These are phyloP conservation scores for Cladorrhinum sp. DNA, from an alignment of 2,329 filamentous ascomycete species.

Conservation along the genomic window DNA sequence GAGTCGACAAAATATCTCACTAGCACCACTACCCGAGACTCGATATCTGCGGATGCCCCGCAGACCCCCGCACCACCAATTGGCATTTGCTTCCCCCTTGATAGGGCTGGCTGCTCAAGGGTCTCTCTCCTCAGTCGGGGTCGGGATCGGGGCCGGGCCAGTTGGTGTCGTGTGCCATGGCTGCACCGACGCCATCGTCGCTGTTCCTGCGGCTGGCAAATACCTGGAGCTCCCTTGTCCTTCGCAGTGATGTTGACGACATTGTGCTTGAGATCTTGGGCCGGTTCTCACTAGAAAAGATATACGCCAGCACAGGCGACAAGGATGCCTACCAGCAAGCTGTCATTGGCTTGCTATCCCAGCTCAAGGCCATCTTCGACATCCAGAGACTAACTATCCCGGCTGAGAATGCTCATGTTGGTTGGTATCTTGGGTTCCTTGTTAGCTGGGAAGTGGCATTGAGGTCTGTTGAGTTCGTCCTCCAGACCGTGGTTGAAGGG, in stretches of 20 bases:
- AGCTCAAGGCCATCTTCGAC: conserved; percentile 39
- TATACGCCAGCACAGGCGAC: conserved; percentile 36
- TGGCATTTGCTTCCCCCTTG: not conserved
- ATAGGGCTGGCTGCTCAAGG: not conserved
- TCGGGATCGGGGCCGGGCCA: not conserved
- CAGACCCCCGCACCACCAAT: not conserved
- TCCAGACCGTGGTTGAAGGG: conserved; percentile 37
- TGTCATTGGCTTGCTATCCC: conserved; percentile 35
- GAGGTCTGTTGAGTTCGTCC: conserved; percentile 37
- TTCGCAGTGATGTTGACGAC: conserved; percentile 41
- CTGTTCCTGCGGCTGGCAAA: conserved; percentile 37
- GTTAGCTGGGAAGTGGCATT: conserved; percentile 41
- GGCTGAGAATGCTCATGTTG: conserved; percentile 33
- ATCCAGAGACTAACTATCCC: conserved; percentile 41
- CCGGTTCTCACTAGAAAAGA: conserved; percentile 41
- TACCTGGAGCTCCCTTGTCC: conserved; percentile 36
- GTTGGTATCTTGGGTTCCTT: conserved; percentile 38
- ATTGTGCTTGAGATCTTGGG: conserved; percentile 41
- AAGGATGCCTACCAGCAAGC: conserved; percentile 35
- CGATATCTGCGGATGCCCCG: not conserved
- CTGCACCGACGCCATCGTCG: conserved; percentile 33
- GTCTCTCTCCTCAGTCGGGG: not conserved
- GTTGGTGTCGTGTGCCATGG: conserved; percentile 21
- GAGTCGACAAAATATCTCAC: not conserved
- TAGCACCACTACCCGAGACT: too few species aligned